Percentiles rank a stretch among this genome's conserved stretches.
These are phyloP conservation scores for Leccinellum albellum DNA, from an alignment of 768 basidiomycete species.

Conservation along the genomic window DNA sequence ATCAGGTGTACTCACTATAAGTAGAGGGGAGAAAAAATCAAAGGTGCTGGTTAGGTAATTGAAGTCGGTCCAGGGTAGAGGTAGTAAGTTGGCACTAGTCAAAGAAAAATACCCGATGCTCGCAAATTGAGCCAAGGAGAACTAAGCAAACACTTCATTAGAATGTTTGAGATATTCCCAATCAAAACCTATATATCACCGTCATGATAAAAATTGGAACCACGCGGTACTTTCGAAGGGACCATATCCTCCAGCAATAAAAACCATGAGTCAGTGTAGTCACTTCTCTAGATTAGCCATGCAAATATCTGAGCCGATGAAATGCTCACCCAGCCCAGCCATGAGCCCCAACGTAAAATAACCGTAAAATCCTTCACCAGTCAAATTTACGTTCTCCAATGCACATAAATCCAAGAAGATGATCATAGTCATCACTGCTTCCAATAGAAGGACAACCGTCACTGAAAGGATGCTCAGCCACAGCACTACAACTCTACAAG, in stretches of 20 bases:
- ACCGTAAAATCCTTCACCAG: too few relatives aligned
- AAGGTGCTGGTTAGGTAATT: too few relatives aligned
- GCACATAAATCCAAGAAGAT: neutral
- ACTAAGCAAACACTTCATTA: conserved; percentile 1
- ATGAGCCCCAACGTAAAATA: neutral
- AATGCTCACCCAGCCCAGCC: neutral
- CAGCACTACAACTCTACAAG: neutral
- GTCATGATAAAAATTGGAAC: conserved; percentile 12
- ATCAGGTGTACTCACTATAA: neutral
- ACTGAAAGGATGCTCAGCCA: neutral
- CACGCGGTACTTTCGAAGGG: neutral
- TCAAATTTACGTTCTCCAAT: too few relatives aligned
- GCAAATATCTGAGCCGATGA: neutral
- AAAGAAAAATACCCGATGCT: conserved; percentile 3
- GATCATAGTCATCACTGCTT: neutral
- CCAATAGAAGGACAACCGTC: neutral
- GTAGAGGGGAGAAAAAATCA: neutral
- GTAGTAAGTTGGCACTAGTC: neutral
- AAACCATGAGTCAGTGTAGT: conserved; percentile 11
- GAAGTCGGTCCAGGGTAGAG: too few relatives aligned
- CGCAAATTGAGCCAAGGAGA: conserved; percentile 19
- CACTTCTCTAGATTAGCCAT: neutral
- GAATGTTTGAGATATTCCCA: neutral
- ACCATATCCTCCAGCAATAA: conserved; percentile 22
- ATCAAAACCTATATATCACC: conserved; percentile 4